phyloP scores from a whole-genome alignment of 345 rosid species.

The Bruguiera sexangula region DNA sequence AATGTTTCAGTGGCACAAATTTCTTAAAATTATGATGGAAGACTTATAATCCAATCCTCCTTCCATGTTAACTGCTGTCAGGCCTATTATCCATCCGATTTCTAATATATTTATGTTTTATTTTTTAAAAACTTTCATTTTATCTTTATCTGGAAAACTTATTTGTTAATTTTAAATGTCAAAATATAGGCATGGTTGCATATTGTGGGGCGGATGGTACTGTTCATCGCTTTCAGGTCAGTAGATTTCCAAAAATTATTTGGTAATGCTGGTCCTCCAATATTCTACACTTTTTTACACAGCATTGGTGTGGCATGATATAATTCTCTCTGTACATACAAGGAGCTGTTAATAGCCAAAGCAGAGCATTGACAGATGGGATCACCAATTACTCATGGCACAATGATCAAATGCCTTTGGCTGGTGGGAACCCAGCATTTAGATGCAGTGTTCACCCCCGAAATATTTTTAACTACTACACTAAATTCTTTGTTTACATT shows the following conservation, averaged over 20 bases:
- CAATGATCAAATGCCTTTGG: background rate
- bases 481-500: background rate
- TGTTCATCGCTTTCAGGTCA: slow-evolving; percentile 60
- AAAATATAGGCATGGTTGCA: slow-evolving; percentile 69
- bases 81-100: background rate
- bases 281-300: background rate
- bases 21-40: no score
- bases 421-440: background rate
- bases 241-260: slow-evolving; percentile 12
- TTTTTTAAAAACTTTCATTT: background rate
- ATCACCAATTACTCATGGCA: background rate
- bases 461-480: background rate
- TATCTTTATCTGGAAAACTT: background rate
- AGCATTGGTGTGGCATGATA: background rate
- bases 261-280: background rate
- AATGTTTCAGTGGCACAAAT: no score
- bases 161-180: slow-evolving; percentile 6
- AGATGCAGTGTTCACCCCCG: background rate
- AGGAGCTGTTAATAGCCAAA: background rate
- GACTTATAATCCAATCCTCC: background rate
- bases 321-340: background rate
- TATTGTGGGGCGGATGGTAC: slow-evolving; percentile 83
- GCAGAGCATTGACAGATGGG: background rate
- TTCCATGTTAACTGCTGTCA: background rate
- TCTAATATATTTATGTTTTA: background rate